These are phyloP conservation scores for Aspergillus sclerotioniger DNA, from an alignment of 495 filamentous ascomycete species.

Conservation along the genomic window DNA sequence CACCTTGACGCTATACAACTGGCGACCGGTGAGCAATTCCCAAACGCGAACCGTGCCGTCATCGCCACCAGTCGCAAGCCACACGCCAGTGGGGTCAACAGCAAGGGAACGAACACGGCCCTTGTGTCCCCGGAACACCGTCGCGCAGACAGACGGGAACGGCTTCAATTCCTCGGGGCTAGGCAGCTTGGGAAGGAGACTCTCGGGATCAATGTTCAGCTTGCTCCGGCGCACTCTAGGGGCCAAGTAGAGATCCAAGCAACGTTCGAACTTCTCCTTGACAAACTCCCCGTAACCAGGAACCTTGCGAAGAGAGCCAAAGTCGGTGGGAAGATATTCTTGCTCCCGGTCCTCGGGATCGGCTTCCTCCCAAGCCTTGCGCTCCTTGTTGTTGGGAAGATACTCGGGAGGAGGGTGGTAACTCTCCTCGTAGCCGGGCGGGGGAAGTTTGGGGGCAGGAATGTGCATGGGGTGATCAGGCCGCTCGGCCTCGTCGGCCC, in stretches of 20 bases:
- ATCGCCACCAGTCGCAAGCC: conserved; percentile 88
- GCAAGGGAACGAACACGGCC: conserved; percentile 81
- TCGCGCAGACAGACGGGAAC: conserved; percentile 85
- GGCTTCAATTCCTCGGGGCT: conserved; percentile 88
- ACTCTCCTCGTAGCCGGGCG: conserved; percentile 89
- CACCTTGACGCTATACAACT: conserved; percentile 80
- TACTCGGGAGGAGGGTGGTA: conserved; percentile 98
- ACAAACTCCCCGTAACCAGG: conserved; percentile 89
- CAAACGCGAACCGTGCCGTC: conserved; percentile 91
- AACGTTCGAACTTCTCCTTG: conserved; percentile 94
- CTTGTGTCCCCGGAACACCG: conserved; percentile 81
- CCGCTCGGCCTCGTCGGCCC: conserved; percentile 83
- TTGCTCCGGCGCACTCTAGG: conserved; percentile 89
- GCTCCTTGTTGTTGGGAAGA: conserved; percentile 79
- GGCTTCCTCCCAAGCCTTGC: conserved; percentile 79
- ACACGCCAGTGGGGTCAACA: conserved; percentile 73
- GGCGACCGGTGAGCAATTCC: conserved; percentile 82
- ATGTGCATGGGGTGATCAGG: conserved; percentile 92
- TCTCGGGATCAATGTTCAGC: conserved; percentile 94
- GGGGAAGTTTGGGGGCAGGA: conserved; percentile 91
- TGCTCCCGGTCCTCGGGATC: conserved; percentile 90
- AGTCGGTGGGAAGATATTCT: conserved; percentile 80
- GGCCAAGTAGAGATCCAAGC: conserved; percentile 91
- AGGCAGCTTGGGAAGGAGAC: conserved; percentile 90
- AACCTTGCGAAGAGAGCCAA: conserved; percentile 81